Conservation (phyloP, 768 basidiomycete species). For the Lactarius pseudohatsudake region DNA sequence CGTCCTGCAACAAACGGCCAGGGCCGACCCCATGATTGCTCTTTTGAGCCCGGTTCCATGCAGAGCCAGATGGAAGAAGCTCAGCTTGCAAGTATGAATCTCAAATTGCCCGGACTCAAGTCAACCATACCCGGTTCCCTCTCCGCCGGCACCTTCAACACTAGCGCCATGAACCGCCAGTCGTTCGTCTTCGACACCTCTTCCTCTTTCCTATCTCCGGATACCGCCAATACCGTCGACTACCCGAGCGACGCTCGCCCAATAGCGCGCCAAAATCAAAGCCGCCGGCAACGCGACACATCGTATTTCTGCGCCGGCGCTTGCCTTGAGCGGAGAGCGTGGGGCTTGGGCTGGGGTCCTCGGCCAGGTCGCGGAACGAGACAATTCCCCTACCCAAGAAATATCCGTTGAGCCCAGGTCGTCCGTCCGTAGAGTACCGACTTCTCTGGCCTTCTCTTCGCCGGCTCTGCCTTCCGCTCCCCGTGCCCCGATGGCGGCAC, state of each 20-base stretch:
- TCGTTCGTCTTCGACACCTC: conserved; percentile 63
- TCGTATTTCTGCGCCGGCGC: conserved; percentile 54
- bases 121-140: conserved; percentile 77
- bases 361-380: conserved; percentile 81
- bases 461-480: conserved; percentile 16
- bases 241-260: conserved; percentile 64
- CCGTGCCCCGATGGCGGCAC: too few species aligned
- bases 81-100: conserved; percentile 73
- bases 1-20: conserved; percentile 97
- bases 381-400: conserved; percentile 37
- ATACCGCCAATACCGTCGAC: conserved; percentile 57
- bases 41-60: conserved; percentile 95
- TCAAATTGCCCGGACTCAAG: conserved; percentile 90
- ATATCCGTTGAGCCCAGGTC: too few species aligned
- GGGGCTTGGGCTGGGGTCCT: conserved; percentile 63
- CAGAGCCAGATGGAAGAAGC: conserved; percentile 98
- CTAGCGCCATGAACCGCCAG: conserved; percentile 54
- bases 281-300: too few species aligned
- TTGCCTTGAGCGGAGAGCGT: conserved; percentile 35
- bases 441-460: conserved; percentile 46
- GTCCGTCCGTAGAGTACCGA: conserved; percentile 77
- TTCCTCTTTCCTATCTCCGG: conserved; percentile 70
- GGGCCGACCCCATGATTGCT: conserved; percentile 96
- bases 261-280: conserved; percentile 87
- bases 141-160: conserved; percentile 65